These are phyloP conservation scores for Oenanthe sinensis DNA, from an alignment of 129 eudicot genomes.

Conservation along the genomic window DNA sequence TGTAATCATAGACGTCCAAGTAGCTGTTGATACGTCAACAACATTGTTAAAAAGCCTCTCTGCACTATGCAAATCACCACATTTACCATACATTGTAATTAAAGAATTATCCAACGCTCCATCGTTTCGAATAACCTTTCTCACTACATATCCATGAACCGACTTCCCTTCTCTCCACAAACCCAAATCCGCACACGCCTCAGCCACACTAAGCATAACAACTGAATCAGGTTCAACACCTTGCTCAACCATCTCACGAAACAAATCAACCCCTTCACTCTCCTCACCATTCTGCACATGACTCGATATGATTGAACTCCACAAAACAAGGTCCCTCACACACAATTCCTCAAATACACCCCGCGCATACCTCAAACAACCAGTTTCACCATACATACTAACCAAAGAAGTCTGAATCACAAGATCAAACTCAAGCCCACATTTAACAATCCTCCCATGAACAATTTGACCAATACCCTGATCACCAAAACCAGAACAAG, in stretches of 20 bases:
- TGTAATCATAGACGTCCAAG: conserved; percentile 68
- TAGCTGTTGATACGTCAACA: conserved; percentile 24
- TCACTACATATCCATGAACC: conserved; percentile 45
- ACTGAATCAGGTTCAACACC: conserved; percentile 58
- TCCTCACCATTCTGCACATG: conserved; percentile 41
- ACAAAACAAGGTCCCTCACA: conserved; percentile 50
- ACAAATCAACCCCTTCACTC: conserved; percentile 45
- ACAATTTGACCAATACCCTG: conserved; percentile 40
- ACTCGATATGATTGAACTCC: conserved; percentile 58
- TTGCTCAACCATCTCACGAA: conserved; percentile 39
- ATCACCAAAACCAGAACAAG: conserved; percentile 55
- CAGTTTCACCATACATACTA: conserved; percentile 59
- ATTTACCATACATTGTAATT: conserved; percentile 71
- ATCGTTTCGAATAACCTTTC: conserved; percentile 27
- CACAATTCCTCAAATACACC: conserved; percentile 55
- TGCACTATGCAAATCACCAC: conserved; percentile 50
- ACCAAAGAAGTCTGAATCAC: conserved; percentile 55
- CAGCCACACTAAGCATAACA: conserved; percentile 48
- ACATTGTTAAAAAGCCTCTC: conserved; percentile 27
- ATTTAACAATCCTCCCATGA: conserved; percentile 57
- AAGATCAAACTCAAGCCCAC: conserved; percentile 51
- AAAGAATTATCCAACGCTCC: conserved; percentile 42
- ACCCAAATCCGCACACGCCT: conserved; percentile 62
- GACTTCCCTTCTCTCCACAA: conserved; percentile 46
- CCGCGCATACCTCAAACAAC: conserved; percentile 34